Evolutionary conservation across 2,329 filamentous ascomycete genomes (phyloP), one percentile per base, ranked within the genome.

Genomic region (Exophiala sideris): DNA sequence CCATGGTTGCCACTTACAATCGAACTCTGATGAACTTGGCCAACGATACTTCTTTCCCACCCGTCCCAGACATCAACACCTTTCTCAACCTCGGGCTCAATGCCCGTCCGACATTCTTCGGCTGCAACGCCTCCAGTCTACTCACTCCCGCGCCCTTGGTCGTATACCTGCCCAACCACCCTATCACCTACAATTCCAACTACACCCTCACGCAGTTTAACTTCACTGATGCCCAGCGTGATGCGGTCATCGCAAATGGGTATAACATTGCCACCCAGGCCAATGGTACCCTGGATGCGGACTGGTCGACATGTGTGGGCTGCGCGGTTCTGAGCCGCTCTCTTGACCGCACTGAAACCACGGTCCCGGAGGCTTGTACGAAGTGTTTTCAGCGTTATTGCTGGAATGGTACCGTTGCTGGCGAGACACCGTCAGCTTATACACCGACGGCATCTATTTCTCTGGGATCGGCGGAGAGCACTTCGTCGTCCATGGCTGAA

Each of bases 291-390:
- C 67, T 85, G 2, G 87, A 95, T 68, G 62, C 71, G 3, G 70
- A 86, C 58, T 97, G 92, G 91, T 78, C 86, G 0, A 77, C 83
- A 1, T 97, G 92, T 64, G 86, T 95, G 3, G 90, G 85, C 32
- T 97, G 92, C 71, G 92, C 92, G 5, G 84, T 95, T 34, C 78
- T 97, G 12, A 81, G 80, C 47, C 82, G 92, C 57, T 90, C 85
- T 61, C 81, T 92, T 61, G 77, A 83, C 57, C 80, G 89, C 45
- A 91, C 88, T 0, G 76, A 78, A 14, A 86, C 86, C 0, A 58
- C 73, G 0, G 78, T 91, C 1, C 91, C 91, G 0, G 76, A 79
- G 1, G 82, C 81, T 9, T 97, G 92, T 74, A 76, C 73, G 42
- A 65, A 78, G 44, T 97, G 92, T 74, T 96, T 96, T 70, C 61